phyloP scores from a whole-genome alignment of 2,329 filamentous ascomycete genomes.

The Diplocarpon mali region DNA sequence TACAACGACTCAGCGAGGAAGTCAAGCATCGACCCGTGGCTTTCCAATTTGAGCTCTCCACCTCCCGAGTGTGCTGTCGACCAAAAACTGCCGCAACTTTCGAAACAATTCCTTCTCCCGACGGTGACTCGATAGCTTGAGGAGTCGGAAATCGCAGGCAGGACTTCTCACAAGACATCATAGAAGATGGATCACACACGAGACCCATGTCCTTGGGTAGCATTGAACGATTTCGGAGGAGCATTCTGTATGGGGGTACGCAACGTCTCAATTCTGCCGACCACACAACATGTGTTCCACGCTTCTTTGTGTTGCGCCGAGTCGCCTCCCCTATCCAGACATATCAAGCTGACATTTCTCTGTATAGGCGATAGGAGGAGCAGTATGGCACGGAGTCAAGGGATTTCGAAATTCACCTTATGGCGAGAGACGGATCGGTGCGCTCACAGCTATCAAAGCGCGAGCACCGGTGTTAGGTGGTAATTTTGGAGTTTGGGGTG shows the following conservation, averaged over 20 bases:
- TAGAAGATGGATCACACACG: conserved; percentile 79
- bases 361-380: conserved; percentile 58
- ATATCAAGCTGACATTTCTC: conserved; percentile 17
- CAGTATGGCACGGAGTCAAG: conserved; percentile 95
- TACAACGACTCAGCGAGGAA: too few relatives aligned
- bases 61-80: too few relatives aligned
- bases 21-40: too few relatives aligned
- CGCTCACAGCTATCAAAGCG: conserved; percentile 94
- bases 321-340: not conserved
- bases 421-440: conserved; percentile 90
- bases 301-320: not conserved
- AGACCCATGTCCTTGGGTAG: conserved; percentile 95
- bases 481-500: conserved; percentile 97
- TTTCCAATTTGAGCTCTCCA: too few relatives aligned
- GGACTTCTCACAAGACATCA: conserved; percentile 6
- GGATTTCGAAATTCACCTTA: conserved; percentile 83
- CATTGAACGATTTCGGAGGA: conserved; percentile 94
- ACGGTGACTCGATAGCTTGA: not conserved
- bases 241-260: conserved; percentile 93
- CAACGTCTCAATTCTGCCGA: conserved; percentile 16
- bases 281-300: not conserved
- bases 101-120: too few relatives aligned
- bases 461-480: conserved; percentile 91
- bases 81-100: too few relatives aligned
- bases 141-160: not conserved